Evolutionary conservation across 1,284 basidiomycete genomes (phyloP), one percentile per base, ranked within the genome.

Genomic region (Wallemia ichthyophaga): DNA sequence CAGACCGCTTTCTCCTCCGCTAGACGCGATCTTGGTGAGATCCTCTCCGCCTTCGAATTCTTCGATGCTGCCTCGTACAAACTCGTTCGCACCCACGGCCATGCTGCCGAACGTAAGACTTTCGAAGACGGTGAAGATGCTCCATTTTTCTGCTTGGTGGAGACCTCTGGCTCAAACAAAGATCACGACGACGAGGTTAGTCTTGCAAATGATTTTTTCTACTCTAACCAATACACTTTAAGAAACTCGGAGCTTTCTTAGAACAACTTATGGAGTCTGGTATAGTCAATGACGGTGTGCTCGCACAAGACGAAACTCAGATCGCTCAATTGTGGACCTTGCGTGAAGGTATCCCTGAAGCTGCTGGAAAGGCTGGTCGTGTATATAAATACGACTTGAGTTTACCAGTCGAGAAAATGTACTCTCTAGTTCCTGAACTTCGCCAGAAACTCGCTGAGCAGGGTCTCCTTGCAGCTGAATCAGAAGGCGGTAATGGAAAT

Each of bases 311-410:
- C 57, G 82, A 86, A 23, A 79, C 82, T 0, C 94, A 99, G 68
- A 85, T 95, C 64, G 77, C 81, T 1, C 82, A 82, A 0, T 72
- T 98, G 1, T 98, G 94, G 94, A 79, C 82, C 0, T 74, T 98
- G 19, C 82, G 94, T n/a, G 94, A 99, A 71, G 81, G 83, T 37
- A 77, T 98, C 24, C 82, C 94, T 1, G 94, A 98, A 70, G 85
- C 91, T 0, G 79, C 86, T 1, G 85, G 85, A 25, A 96, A 96
- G 69, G 82, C 87, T 67, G 94, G 94, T 56, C 87, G 87, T 64
- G 82, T 84, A 2, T 98, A 94, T 75, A 99, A 99, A 73, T 98
- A 98, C 70, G 94, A 98, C 67, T 78, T 99, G 48, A 91, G 86
- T 21, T 79, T 98, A 28, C 92, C 92, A 1, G 75, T 94, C 2